Percentiles rank a stretch among this genome's conserved stretches.
These are phyloP conservation scores for Cladosporium velox DNA, from an alignment of 2,329 filamentous ascomycete species.

Conservation along the genomic window DNA sequence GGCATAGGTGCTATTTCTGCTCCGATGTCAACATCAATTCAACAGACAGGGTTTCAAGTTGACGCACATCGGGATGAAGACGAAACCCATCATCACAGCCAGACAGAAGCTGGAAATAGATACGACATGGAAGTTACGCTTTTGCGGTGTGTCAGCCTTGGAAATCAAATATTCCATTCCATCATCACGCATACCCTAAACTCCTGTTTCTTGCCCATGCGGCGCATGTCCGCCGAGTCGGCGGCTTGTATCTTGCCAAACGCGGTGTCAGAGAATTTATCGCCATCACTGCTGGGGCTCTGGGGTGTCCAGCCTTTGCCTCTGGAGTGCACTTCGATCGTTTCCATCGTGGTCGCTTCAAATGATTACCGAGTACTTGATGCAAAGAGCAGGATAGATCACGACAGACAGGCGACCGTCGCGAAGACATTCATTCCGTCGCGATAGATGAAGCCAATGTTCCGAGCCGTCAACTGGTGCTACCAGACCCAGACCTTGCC, in stretches of 20 bases:
- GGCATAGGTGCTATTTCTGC: conserved; percentile 11
- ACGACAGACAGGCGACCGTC: background rate
- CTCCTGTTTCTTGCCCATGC: conserved; percentile 34
- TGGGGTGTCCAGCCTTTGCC: background rate
- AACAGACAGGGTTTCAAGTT: conserved; percentile 28
- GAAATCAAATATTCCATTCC: background rate
- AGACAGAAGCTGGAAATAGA: conserved; percentile 31
- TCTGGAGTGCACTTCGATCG: background rate
- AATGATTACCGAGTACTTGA: background rate
- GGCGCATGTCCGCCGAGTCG: conserved; percentile 31
- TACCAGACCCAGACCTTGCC: background rate
- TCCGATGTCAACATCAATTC: background rate
- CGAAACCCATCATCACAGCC: conserved; percentile 35
- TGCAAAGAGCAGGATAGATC: background rate
- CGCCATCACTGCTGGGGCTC: conserved; percentile 1
- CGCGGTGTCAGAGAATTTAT: background rate
- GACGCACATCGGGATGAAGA: conserved; percentile 31
- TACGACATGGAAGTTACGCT: conserved; percentile 23
- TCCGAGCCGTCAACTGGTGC: background rate
- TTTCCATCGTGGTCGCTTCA: background rate
- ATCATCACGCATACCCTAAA: conserved; percentile 28
- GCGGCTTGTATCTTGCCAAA: conserved; percentile 31
- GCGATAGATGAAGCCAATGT: background rate
- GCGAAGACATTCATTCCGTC: background rate
- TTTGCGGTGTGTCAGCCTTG: background rate